These are phyloP conservation scores for Vaccinium macrocarpon DNA, from an alignment of 148 eudicot genomes.

Conservation along the genomic window DNA sequence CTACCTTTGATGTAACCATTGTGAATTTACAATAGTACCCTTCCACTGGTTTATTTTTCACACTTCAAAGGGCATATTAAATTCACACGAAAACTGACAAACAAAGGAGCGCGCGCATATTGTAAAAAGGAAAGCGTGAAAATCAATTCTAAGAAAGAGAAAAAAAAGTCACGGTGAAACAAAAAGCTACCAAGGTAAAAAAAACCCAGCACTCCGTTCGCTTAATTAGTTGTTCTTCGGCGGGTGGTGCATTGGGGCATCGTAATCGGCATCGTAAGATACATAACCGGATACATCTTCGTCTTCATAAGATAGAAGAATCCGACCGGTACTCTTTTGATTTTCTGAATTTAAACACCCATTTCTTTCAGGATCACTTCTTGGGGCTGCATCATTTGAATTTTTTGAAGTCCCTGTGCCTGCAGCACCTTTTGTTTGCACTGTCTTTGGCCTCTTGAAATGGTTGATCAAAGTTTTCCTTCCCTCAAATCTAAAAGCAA, in stretches of 20 bases:
- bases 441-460: constrained; percentile 2
- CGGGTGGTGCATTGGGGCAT: background rate
- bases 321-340: background rate
- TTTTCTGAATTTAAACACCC: background rate
- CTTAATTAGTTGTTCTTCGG: background rate
- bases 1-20: background rate
- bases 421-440: background rate
- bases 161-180: background rate
- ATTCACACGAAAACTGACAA: background rate
- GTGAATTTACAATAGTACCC: background rate
- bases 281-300: background rate
- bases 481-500: background rate
- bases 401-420: background rate
- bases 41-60: background rate
- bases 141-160: background rate
- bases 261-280: background rate
- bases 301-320: background rate
- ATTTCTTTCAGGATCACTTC: background rate
- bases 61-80: background rate
- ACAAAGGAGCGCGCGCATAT: background rate
- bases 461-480: background rate
- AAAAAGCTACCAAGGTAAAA: background rate
- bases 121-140: background rate
- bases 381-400: background rate
- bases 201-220: background rate